Evolutionary conservation across 2,329 filamentous ascomycete genomes (phyloP), one percentile per base, ranked within the genome.

Genomic region (Penicillium sp.): DNA sequence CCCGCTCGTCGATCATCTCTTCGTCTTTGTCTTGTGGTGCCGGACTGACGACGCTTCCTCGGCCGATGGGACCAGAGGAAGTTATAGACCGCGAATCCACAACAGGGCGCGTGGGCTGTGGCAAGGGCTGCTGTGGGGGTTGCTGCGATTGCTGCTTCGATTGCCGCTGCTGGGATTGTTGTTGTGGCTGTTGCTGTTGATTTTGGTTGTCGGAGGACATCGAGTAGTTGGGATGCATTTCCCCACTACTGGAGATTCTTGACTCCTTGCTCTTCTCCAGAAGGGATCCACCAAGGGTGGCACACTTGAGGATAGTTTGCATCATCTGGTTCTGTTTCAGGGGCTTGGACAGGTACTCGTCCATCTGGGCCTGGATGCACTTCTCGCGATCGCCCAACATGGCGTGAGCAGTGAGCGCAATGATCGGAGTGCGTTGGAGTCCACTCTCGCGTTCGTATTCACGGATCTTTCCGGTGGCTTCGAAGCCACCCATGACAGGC

Each of bases 401-500:
- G 65, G 94, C 94, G 76, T 99, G 94, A 1, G 94, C 94, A 11
- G 94, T 99, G 43, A 99, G 83, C 2, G 94, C 94, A 67, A 99
- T 96, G 68, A 99, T 97, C 13, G 94, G 94, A 10, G 93, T 96
- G 49, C 93, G 85, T 54, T 90, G 86, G 32, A 91, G 83, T 52
- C 87, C 88, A 63, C 91, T 85, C 61, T 87, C 89, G 56, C 88
- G 86, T 74, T 99, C 94, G 73, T 93, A 97, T 72, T 97, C 92
- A 67, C 94, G 86, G 63, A 99, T 99, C 79, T 96, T 96, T 63
- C 87, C 90, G 4, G 94, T 99, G 13, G 94, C 92, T 76, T 99
- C 94, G 71, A 99, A 97, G 43, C 94, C 94, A 71, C 94, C 94
- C 92, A 97, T 97, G 67, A 97, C 90, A n/a, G 94, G 94, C 94